These are phyloP conservation scores for Fusarium sp. DNA, from an alignment of 2,329 filamentous ascomycete genomes.

Conservation along the genomic window DNA sequence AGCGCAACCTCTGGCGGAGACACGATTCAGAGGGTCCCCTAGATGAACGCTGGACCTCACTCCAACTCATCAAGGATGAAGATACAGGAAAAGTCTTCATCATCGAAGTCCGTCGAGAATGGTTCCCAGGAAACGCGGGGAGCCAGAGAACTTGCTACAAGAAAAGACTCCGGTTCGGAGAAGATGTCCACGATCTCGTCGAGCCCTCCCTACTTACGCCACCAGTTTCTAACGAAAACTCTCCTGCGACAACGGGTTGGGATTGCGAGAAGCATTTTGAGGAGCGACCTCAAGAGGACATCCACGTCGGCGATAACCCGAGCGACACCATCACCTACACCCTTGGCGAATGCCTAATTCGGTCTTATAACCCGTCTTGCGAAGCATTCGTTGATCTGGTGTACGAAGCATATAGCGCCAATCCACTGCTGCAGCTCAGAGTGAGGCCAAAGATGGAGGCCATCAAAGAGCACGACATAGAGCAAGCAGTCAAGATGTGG, in stretches of 20 bases:
- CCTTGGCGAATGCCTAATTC: constrained; percentile 65
- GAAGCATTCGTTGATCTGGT: constrained; percentile 70
- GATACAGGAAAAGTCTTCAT: constrained; percentile 68
- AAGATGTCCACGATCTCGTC: neutral
- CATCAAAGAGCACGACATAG: neutral
- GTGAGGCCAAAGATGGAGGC: constrained; percentile 33
- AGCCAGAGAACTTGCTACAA: constrained; percentile 76
- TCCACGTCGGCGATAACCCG: constrained; percentile 63
- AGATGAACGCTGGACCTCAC: constrained; percentile 79
- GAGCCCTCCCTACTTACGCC: constrained; percentile 7
- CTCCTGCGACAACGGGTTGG: constrained; percentile 36
- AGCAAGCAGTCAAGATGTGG: constrained; percentile 36
- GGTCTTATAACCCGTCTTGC: constrained; percentile 65
- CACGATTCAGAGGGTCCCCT: constrained; percentile 77
- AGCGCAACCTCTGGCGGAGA: constrained; percentile 69
- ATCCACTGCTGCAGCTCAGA: constrained; percentile 59
- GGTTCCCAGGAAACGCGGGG: constrained; percentile 64
- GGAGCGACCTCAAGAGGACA: constrained; percentile 13
- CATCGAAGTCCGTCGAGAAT: constrained; percentile 78
- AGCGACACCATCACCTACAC: constrained; percentile 58
- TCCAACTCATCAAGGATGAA: constrained; percentile 73
- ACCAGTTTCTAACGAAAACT: constrained; percentile 6
- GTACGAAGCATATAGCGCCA: constrained; percentile 48
- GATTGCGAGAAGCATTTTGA: constrained; percentile 51
- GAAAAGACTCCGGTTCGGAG: constrained; percentile 60